These are phyloP conservation scores for Fusarium sp. DNA, from an alignment of 2,329 filamentous ascomycete species.

Conservation along the genomic window DNA sequence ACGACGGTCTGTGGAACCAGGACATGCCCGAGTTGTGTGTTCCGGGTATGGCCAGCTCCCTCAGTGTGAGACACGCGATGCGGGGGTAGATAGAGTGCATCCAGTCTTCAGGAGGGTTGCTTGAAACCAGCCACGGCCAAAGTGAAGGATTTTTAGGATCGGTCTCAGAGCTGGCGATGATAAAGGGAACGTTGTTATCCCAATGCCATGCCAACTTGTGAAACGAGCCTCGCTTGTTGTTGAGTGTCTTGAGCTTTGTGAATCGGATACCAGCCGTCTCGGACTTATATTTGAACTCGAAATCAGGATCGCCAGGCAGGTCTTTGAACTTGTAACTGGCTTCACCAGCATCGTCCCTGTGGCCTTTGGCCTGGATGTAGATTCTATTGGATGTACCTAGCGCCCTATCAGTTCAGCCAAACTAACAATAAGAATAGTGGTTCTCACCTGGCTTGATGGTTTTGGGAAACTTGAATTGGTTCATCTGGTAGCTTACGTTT, in stretches of 20 bases:
- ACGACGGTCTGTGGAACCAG: neutral
- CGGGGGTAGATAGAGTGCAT: neutral
- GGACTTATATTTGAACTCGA: neutral
- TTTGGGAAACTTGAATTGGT: neutral
- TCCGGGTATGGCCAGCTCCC: neutral
- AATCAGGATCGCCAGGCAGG: neutral
- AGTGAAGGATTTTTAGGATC: neutral
- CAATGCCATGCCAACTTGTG: neutral
- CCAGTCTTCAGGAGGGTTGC: neutral
- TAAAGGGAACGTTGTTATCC: neutral
- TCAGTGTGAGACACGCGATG: neutral
- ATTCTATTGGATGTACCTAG: neutral
- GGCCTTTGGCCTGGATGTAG: neutral
- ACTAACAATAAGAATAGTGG: rapidly evolving
- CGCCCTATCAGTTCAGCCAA: neutral
- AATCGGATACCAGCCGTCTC: neutral
- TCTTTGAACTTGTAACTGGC: neutral
- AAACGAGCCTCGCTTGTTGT: neutral
- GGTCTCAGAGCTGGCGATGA: neutral
- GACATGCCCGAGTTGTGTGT: neutral
- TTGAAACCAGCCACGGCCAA: neutral
- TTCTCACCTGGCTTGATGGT: neutral
- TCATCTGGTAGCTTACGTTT: neutral
- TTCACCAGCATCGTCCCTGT: neutral
- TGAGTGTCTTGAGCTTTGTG: neutral